Evolutionary conservation across 2,329 filamentous ascomycete genomes (phyloP), one percentile per base, ranked within the genome.

Genomic region (Penicillium palitans): DNA sequence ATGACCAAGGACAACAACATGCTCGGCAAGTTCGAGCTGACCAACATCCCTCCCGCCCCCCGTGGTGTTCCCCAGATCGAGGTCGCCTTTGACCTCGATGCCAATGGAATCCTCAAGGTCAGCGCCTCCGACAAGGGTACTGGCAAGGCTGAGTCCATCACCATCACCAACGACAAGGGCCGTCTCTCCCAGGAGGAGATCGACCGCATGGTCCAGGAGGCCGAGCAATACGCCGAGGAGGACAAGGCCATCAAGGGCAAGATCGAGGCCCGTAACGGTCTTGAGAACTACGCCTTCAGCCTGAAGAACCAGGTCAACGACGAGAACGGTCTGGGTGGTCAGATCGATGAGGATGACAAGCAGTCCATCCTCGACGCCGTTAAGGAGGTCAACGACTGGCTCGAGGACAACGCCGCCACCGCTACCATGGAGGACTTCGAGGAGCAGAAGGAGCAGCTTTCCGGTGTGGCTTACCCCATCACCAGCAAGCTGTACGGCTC

Each of bases 371-470:
- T 96, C 66, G 93, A 97, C 67, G 95, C 95, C 64, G 87, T 99
- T 81, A 98, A 98, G 90, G 95, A 99, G 83, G 83, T 91, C 64
- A 89, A 88, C 70, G 93, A 97, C 78, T 99, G 95, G 95, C 88
- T 99, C 60, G 93, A 97, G 70, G 91, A 96, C 86, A 96, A 97
- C 81, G 90, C 86, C 67, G 87, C 89, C 67, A 89, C 89, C 52
- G 95, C 95, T 65, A 86, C 83, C 68, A 84, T 91, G 60, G 93
- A 97, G 83, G 95, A 98, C 83, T 97, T 98, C 72, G 93, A 97
- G 80, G 95, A 99, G 87, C 93, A 98, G 84, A 96, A 96, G 85
- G 93, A 99, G 90, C 97, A 97, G 86, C 86, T 99, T 68, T 96
- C 90, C 71, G 90, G 90, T 78, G 90, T 97, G 66, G 95, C 95